Evolutionary conservation across 2,329 filamentous ascomycete species (phyloP).

Genomic region (Fusarium secorum): DNA sequence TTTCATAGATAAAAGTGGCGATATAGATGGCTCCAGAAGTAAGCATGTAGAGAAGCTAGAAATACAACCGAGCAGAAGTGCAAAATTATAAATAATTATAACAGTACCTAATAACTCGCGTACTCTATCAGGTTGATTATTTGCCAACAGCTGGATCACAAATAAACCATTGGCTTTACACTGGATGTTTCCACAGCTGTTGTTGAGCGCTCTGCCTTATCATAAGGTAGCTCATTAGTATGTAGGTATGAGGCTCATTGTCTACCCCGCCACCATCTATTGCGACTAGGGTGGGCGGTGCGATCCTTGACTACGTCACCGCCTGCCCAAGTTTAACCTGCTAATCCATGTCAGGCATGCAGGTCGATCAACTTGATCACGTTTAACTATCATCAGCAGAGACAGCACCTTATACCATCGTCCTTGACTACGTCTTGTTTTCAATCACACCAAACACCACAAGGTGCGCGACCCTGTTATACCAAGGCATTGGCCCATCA

Average conservation of each 20-base stretch:
- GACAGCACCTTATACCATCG: neutral
- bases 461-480: neutral
- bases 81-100: neutral
- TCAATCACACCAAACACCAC: neutral
- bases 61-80: neutral
- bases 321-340: conserved; percentile 27
- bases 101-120: neutral
- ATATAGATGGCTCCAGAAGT: neutral
- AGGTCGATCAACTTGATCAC: conserved; percentile 30
- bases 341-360: conserved; percentile 17
- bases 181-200: neutral
- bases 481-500: neutral
- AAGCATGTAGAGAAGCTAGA: neutral
- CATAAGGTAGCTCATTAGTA: neutral
- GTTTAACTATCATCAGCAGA: conserved; percentile 19
- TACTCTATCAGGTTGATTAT: neutral
- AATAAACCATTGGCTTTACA: neutral
- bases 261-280: conserved; percentile 32
- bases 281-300: conserved; percentile 32
- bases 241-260: conserved; percentile 15
- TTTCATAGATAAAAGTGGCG: conserved; percentile 53
- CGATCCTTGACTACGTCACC: conserved; percentile 41
- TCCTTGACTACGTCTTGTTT: neutral
- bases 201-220: neutral
- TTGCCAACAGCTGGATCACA: neutral